Base-by-base conservation (phyloP, 2,329 filamentous ascomycete genomes). In the Sarocladium brachiariae region DNA sequence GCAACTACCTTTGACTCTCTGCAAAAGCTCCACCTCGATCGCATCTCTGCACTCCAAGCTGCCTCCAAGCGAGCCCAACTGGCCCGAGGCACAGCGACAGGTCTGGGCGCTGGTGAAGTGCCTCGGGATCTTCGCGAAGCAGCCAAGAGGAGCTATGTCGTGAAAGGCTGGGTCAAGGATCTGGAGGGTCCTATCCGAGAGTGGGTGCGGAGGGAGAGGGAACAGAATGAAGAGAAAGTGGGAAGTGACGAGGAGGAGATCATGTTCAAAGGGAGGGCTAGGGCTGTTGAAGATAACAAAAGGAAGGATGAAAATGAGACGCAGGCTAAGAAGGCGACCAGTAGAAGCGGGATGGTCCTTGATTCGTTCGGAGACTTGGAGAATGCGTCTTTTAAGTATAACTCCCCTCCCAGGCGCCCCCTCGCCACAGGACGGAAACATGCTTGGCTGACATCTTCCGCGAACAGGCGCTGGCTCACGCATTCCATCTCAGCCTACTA, bases 401-500 rank as follows among this genome's bases (percentile, higher is more conserved):
- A 13, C 78, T 49, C 34, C 43, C 30, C n/a, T 27, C n/a, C n/a
- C n/a, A n/a, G n/a, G n/a, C n/a, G n/a, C n/a, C 23, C 11, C 7
- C 8, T n/a, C 19, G 6, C 23, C 10, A 5, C 38, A 25, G 23
- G 10, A 41, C 11, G 38, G 23, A 6, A 25, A 23, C 19, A 13
- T 9, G 4, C 23, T 9, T 10, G 21, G 41, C 23, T 39, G 21
- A 39, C 35, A 39, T 13, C 7, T 30, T 39, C n/a, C 18, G 35
- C 35, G 13, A 31, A n/a, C 16, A 92, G 87, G 57, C 87, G 92
- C 56, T 97, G 91, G 87, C 80, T 97, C 50, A 89, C 95, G 1
- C 91, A 97, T 67, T 87, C 88, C 52, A 91, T 97, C 55, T 92
- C 89, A 9, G 81, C 86, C 35, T 97, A 97, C 66, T 97, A 97